Base-by-base conservation (phyloP, 495 filamentous ascomycete genomes). In the Astrothelium macrocarpum region DNA sequence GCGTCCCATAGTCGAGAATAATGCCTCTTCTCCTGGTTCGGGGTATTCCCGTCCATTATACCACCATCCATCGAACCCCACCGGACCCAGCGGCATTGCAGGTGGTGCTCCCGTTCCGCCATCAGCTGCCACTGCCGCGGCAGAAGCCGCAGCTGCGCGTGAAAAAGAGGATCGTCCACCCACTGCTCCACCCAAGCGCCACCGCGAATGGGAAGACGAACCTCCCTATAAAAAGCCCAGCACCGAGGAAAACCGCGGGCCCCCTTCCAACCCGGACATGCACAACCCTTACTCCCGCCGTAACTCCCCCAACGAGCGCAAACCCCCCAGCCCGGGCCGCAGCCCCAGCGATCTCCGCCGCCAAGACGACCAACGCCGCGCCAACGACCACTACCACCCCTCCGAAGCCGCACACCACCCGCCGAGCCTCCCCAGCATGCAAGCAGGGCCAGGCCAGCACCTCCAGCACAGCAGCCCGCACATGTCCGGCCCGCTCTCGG, bases 331-430 rank as follows among this genome's bases (percentile, higher is more conserved):
- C 64, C 84, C 86, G 63, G 87, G 88, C 42, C 86, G 85, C 60
- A 91, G 86, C 75, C 90, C 92, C 14, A 90, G 90, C 5, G 90
- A 93, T 68, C 81, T 82, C 61, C 83, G 87, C 32, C 83, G 80
- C 5, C 68, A 66, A n/a, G 78, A 80, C 14, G 82, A 85, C 32
- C 77, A 81, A 61, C 78, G 79, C 4, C 79, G 80, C 9, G 72
- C 73, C 28, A 87, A 88, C 61, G 88, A 92, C 56, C 83, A 81
- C 56, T 95, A 95, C 67, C 89, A 95, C 68, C 91, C 91, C 5
- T 95, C 91, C 1, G 91, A 95, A 71, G 90, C 90, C 29, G 90
- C 91, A 4, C 91, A 95, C 74, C 91, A 95, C 70, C 88, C 88
- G 11, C 87, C 84, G 26, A 72, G 86, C 2, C 78, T 91, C 63